These are phyloP conservation scores for Monilinia fructicola DNA, from an alignment of 2,329 filamentous ascomycete genomes.

Conservation along the genomic window DNA sequence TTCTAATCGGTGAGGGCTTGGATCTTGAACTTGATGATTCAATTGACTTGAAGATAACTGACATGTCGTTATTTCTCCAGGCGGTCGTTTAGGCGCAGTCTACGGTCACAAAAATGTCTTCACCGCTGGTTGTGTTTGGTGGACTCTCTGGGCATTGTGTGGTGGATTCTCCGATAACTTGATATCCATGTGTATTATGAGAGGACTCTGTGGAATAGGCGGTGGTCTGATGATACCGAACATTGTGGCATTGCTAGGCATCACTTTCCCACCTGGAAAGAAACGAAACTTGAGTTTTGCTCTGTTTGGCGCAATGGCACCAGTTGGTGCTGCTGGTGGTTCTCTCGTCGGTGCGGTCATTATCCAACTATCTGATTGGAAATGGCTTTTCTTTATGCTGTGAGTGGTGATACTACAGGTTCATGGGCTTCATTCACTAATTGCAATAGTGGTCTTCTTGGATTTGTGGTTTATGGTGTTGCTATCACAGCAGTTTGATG, in stretches of 20 bases:
- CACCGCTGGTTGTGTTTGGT: conserved; percentile 22
- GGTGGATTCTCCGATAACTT: conserved; percentile 46
- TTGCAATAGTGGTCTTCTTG: conserved; percentile 1
- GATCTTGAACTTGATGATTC: neutral
- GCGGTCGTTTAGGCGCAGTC: conserved; percentile 23
- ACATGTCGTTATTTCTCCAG: conserved; percentile 1
- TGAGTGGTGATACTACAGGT: neutral
- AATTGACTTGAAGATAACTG: neutral
- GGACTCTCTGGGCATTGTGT: conserved; percentile 19
- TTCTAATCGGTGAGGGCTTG: conserved; percentile 14
- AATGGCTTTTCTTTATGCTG: conserved; percentile 46
- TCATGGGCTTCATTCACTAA: neutral
- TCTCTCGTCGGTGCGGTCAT: conserved; percentile 44
- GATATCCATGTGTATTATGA: conserved; percentile 46
- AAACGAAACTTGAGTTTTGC: conserved; percentile 47
- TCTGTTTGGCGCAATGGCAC: conserved; percentile 48
- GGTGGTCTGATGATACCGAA: conserved; percentile 53
- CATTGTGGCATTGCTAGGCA: conserved; percentile 49
- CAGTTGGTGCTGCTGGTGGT: conserved; percentile 47
- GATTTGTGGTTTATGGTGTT: conserved; percentile 19
- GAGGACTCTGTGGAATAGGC: conserved; percentile 51
- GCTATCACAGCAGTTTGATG: conserved; percentile 10
- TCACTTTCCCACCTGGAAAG: conserved; percentile 49
- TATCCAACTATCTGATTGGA: conserved; percentile 41
- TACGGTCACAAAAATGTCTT: conserved; percentile 24